Percentiles rank a stretch among this genome's conserved stretches.
Conservation (phyloP, 805 yeast species). For the Candida tallmaniae region DNA sequence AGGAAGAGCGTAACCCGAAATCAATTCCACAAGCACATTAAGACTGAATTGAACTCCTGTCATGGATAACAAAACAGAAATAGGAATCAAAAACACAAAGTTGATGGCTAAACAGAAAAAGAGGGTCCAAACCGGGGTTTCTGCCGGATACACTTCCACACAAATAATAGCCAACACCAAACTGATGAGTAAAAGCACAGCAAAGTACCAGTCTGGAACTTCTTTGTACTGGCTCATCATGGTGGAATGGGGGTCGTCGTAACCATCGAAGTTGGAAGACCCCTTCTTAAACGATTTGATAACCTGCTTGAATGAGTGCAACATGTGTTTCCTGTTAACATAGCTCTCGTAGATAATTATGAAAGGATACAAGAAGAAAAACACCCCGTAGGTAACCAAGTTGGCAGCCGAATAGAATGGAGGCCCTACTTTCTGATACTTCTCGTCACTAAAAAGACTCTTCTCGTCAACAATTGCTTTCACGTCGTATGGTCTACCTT, state of each 20-base stretch:
- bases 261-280: constrained; percentile 13
- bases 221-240: constrained; percentile 31
- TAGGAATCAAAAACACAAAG: constrained; percentile 47
- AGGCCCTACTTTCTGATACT: constrained; percentile 22
- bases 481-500: constrained; percentile 43
- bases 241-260: constrained; percentile 24
- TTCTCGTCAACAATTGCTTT: constrained; percentile 34
- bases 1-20: constrained; percentile 52
- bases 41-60: constrained; percentile 47
- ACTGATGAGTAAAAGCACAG: constrained; percentile 21
- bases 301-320: constrained; percentile 9
- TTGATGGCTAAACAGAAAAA: constrained; percentile 50
- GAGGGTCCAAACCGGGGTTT: constrained; percentile 60
- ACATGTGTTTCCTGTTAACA: constrained; percentile 10
- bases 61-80: constrained; percentile 43
- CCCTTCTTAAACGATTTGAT: too few species aligned
- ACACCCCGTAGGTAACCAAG: constrained; percentile 24
- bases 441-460: constrained; percentile 21
- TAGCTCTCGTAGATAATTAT: constrained; percentile 12
- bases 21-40: constrained; percentile 52
- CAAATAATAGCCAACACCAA: constrained; percentile 27
- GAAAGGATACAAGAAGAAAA: constrained; percentile 25
- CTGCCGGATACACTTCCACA: constrained; percentile 28
- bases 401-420: constrained; percentile 28
- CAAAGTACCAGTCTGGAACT: constrained; percentile 33